Base-by-base conservation (phyloP, 164 flowering plant genomes). In the Taxillus chinensis region DNA sequence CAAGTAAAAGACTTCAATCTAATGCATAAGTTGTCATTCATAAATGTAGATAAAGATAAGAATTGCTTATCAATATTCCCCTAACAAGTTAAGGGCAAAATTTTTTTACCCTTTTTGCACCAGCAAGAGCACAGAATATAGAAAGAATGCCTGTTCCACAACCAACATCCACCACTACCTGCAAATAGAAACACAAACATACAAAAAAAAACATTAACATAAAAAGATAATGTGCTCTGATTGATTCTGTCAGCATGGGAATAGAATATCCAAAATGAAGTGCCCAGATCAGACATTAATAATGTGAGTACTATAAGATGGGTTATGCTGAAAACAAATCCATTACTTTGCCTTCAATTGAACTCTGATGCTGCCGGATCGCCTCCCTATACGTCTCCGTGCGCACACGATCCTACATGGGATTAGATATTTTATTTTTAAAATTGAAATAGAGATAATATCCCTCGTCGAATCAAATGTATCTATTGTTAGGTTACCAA, bases 161-260 rank as follows among this genome's bases (percentile, higher is more conserved):
- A 45, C 99, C 99, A 74, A 93, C 99, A 76, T 93, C 99, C 52
- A 93, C 82, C n/a, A 93, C 97, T 67, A 93, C 95, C 99, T 93
- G 80, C 37, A 79, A 56, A 48, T 15, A 62, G n/a, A 8, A 12
- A 45, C 46, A n/a, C 48, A 13, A 12, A 43, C 41, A 48, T 55
- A 39, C 3, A 8, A 11, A 55, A 46, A 10, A 37, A 39, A 13
- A 8, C 27, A 43, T 10, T 13, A n/a, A 13, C 12, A 39, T 11
- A 43, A 57, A 51, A 8, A 12, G 4, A 48, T 48, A 48, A 14
- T 48, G 4, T 8, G 9, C 51, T 48, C 13, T 8, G 12, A 4
- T 8, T 48, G 12, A 8, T 51, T 15, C 8, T 51, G n/a, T 5
- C 5, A n/a, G 51, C 51, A 8, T 11, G 51, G 51, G 13, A 48